Evolutionary conservation across 805 yeast species (phyloP).

Genomic region (Metschnikowia vanudenii): DNA sequence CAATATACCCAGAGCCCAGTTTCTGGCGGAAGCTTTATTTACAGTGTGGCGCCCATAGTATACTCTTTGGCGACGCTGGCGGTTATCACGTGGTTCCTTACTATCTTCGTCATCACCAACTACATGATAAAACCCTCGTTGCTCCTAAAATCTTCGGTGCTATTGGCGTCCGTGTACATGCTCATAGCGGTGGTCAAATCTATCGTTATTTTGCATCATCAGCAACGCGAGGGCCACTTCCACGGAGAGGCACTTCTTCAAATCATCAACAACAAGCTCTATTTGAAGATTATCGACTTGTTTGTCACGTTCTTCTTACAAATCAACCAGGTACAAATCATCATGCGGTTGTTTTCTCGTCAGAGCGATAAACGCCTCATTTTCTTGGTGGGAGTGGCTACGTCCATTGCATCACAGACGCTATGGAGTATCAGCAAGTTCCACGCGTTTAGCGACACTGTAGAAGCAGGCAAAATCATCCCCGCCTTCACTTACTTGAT

Average conservation of each 20-base stretch:
- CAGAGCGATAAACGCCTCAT: constrained; percentile 65
- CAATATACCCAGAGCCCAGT: constrained; percentile 30
- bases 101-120: constrained; percentile 63
- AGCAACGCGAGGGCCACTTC: constrained; percentile 44
- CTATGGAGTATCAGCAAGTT: constrained; percentile 71
- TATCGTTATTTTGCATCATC: constrained; percentile 44
- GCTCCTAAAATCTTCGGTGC: constrained; percentile 48
- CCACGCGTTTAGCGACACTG: constrained; percentile 32
- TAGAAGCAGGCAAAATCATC: constrained; percentile 52
- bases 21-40: constrained; percentile 45
- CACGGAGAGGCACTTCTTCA: constrained; percentile 46
- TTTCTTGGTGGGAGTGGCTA: constrained; percentile 54
- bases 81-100: constrained; percentile 60
- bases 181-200: constrained; percentile 49
- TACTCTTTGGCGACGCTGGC: constrained; percentile 64
- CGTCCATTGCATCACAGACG: constrained; percentile 55
- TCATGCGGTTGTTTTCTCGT: constrained; percentile 65
- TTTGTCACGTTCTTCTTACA: constrained; percentile 57
- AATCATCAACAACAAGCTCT: constrained; percentile 41
- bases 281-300: constrained; percentile 56
- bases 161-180: constrained; percentile 55
- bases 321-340: constrained; percentile 68
- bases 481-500: constrained; percentile 75
- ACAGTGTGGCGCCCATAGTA: constrained; percentile 59
- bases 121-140: constrained; percentile 61